Evolutionary conservation across 1,284 basidiomycete species (phyloP).

Genomic region (Tetrapyrgos nigripes): DNA sequence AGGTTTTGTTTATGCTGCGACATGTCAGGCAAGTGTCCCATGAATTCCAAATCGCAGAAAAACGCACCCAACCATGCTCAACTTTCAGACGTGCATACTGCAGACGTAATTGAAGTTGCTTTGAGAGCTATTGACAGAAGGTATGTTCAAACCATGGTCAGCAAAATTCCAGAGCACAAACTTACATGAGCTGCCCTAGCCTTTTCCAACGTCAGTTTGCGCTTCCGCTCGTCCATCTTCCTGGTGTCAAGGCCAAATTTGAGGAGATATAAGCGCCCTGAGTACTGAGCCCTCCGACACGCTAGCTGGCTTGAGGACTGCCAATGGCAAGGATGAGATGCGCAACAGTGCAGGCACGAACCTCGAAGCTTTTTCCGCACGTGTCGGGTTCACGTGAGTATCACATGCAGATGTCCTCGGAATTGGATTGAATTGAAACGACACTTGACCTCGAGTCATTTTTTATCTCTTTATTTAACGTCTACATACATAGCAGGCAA

Average conservation of each 20-base stretch:
- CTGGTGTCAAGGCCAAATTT: constrained; percentile 24
- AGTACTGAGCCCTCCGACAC: background rate
- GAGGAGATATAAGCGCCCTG: background rate
- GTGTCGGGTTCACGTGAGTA: too few relatives aligned
- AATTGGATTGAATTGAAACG: background rate
- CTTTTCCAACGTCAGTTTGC: constrained; percentile 59
- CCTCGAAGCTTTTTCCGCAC: background rate
- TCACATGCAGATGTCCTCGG: background rate
- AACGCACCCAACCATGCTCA: constrained; percentile 79
- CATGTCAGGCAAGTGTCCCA: background rate
- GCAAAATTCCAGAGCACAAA: background rate
- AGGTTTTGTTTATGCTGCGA: constrained; percentile 61
- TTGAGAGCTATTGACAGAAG: constrained; percentile 55
- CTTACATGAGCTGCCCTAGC: constrained; percentile 70
- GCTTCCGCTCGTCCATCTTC: constrained; percentile 47
- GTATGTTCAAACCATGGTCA: background rate
- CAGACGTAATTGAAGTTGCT: constrained; percentile 75
- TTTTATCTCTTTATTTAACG: too few relatives aligned
- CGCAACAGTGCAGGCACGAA: background rate
- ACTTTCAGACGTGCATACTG: constrained; percentile 82
- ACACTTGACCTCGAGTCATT: background rate
- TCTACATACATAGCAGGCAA: too few relatives aligned
- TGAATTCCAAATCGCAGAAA: background rate
- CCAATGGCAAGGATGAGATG: too few relatives aligned
- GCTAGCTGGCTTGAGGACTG: too few relatives aligned